phyloP scores from a whole-genome alignment of 2,329 filamentous ascomycete genomes.

The Lasiodiplodia theobromae region DNA sequence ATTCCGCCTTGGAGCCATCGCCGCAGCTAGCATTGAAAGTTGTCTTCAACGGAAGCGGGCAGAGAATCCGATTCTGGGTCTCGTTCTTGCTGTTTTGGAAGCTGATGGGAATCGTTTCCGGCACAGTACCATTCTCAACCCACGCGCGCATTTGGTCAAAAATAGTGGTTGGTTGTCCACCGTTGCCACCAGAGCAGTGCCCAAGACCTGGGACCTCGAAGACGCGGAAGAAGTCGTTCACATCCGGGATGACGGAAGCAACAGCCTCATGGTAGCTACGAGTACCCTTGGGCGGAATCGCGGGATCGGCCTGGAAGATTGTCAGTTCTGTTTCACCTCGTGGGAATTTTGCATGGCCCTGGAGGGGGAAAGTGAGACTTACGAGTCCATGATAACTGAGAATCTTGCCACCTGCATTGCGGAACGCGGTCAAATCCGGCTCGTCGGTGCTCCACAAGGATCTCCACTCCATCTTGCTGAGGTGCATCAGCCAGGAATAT shows the following conservation, averaged over 20 bases:
- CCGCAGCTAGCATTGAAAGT: not conserved
- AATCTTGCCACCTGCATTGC: constrained; percentile 38
- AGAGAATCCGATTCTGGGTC: constrained; percentile 31
- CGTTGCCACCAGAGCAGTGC: constrained; percentile 37
- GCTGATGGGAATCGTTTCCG: constrained; percentile 33
- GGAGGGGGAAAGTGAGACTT: not conserved
- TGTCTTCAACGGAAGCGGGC: constrained; percentile 34
- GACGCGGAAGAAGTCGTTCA: constrained; percentile 41
- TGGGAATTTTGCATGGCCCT: not conserved
- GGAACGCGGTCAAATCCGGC: constrained; percentile 38
- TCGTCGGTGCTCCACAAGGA: constrained; percentile 37
- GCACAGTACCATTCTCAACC: constrained; percentile 40
- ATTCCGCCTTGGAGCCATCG: constrained; percentile 4
- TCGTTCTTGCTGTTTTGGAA: constrained; percentile 30
- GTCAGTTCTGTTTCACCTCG: not conserved
- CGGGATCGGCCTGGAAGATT: constrained; percentile 32
- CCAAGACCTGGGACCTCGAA: constrained; percentile 42
- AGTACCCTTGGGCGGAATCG: constrained; percentile 40
- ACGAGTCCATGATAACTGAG: constrained; percentile 40
- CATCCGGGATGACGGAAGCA: constrained; percentile 35
- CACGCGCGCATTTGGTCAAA: constrained; percentile 39
- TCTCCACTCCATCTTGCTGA: constrained; percentile 36
- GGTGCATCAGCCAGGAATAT: constrained; percentile 33
- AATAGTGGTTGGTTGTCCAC: constrained; percentile 35
- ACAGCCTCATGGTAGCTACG: constrained; percentile 37